Conservation (phyloP, 2,329 filamentous ascomycete species). For the Botryotinia convoluta region DNA sequence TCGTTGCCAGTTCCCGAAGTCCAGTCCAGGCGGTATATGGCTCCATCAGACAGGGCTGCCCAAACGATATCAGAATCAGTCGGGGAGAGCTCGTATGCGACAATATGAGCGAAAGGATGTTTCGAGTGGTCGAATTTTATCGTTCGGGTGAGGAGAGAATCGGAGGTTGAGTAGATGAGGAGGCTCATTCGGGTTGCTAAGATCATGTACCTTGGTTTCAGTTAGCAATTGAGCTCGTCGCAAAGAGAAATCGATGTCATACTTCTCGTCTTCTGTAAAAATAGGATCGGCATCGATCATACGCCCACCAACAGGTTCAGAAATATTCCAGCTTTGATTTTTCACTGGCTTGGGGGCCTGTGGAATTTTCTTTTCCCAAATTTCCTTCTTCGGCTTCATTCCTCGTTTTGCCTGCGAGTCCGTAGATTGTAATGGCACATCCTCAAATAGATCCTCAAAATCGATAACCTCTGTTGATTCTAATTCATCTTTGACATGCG, state of each 20-base stretch:
- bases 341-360: constrained; percentile 24
- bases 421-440: constrained; percentile 4
- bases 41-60: constrained; percentile 59
- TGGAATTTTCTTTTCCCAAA: constrained; percentile 17
- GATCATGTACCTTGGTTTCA: constrained; percentile 58
- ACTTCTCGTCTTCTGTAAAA: constrained; percentile 61
- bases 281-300: constrained; percentile 65
- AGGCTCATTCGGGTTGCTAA: constrained; percentile 71
- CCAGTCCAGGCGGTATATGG: constrained; percentile 59
- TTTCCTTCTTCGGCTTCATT: constrained; percentile 19
- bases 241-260: constrained; percentile 35
- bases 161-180: constrained; percentile 76
- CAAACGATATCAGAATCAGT: constrained; percentile 50
- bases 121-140: constrained; percentile 48
- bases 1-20: constrained; percentile 46
- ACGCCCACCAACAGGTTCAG: constrained; percentile 62
- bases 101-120: constrained; percentile 36
- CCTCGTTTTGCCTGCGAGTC: constrained; percentile 4
- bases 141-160: constrained; percentile 75
- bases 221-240: constrained; percentile 24
- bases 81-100: constrained; percentile 44
- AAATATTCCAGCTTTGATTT: constrained; percentile 53
- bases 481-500: constrained; percentile 22
- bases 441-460: constrained; percentile 26
- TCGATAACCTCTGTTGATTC: constrained; percentile 15